Conservation (phyloP, 305 asterid species). For the Rubia peregrina region DNA sequence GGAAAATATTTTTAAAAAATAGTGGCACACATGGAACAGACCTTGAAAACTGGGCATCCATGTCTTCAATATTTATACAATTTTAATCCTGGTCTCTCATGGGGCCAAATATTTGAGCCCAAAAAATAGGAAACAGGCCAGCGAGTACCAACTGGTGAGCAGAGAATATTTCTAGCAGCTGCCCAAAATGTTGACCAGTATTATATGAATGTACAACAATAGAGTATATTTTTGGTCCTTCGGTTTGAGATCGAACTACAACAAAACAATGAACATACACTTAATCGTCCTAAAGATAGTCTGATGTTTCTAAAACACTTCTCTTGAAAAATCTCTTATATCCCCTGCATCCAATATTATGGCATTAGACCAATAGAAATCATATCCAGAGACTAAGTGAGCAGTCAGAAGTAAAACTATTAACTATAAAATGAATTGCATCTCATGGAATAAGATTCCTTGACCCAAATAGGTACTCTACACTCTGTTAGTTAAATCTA, state of each 20-base stretch:
- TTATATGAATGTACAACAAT: slow-evolving; percentile 68
- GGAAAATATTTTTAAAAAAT: background rate
- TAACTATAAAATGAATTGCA: too few relatives aligned
- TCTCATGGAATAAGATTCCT: too few relatives aligned
- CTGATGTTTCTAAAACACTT: slow-evolving; percentile 64
- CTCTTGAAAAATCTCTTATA: slow-evolving; percentile 75
- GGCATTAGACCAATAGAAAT: background rate
- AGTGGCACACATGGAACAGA: background rate
- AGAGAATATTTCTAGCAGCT: slow-evolving; percentile 56
- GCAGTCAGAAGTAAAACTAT: too few relatives aligned
- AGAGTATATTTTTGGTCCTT: slow-evolving; percentile 69
- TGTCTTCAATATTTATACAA: slow-evolving; percentile 61
- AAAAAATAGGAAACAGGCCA: slow-evolving; percentile 88
- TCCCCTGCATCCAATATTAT: slow-evolving; percentile 54
- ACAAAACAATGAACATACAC: slow-evolving; percentile 81
- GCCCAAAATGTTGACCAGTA: slow-evolving; percentile 77
- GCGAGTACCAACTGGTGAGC: slow-evolving; percentile 91
- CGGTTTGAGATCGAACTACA: slow-evolving; percentile 73
- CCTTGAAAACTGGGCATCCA: slow-evolving; percentile 87
- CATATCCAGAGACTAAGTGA: background rate
- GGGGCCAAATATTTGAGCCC: slow-evolving; percentile 93
- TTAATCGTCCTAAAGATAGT: slow-evolving; percentile 74
- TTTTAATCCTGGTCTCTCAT: slow-evolving; percentile 78
- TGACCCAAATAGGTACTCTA: too few relatives aligned
- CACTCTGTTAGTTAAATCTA: too few relatives aligned